Evolutionary conservation across 768 basidiomycete genomes (phyloP).

Genomic region (Phaeotremella skinneri): DNA sequence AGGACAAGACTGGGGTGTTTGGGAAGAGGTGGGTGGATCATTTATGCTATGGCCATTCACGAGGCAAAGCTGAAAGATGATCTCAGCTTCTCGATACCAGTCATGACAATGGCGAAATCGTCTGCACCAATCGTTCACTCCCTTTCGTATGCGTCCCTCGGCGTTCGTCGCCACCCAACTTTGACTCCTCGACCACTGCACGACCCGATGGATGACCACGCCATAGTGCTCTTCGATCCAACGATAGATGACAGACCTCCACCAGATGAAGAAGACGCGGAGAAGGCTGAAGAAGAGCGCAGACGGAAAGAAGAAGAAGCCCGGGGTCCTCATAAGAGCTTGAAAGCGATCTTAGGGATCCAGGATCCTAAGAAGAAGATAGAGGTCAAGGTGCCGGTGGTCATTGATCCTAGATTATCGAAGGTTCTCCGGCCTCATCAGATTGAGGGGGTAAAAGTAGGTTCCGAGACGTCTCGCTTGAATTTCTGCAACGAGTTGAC

Average conservation of each 20-base stretch:
- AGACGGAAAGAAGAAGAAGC: slow-evolving; percentile 62
- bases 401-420: slow-evolving; percentile 82
- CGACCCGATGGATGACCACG: slow-evolving; percentile 96
- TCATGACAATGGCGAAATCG: slow-evolving; percentile 42
- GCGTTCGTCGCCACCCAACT: slow-evolving; percentile 74
- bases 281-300: slow-evolving; percentile 54
- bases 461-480: slow-evolving; percentile 18
- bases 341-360: slow-evolving; percentile 59
- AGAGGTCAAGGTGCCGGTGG: slow-evolving; percentile 82
- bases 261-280: slow-evolving; percentile 56
- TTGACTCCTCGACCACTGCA: slow-evolving; percentile 88
- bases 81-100: slow-evolving; percentile 74
- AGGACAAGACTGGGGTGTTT: slow-evolving; percentile 47
- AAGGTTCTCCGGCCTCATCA: slow-evolving; percentile 96
- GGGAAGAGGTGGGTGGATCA: slow-evolving; percentile 43
- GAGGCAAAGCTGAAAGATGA: slow-evolving; percentile 42
- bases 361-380: slow-evolving; percentile 58
- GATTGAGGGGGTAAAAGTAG: slow-evolving; percentile 93
- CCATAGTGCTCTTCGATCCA: slow-evolving; percentile 94
- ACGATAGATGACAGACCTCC: slow-evolving; percentile 71
- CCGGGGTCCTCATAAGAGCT: slow-evolving; percentile 88
- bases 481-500: slow-evolving; percentile 13
- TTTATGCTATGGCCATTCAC: slow-evolving; percentile 6
- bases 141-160: slow-evolving; percentile 71
- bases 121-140: slow-evolving; percentile 53